Evolutionary conservation across 2,329 filamentous ascomycete genomes (phyloP).

Genomic region (Aspergillus novoparasiticus): DNA sequence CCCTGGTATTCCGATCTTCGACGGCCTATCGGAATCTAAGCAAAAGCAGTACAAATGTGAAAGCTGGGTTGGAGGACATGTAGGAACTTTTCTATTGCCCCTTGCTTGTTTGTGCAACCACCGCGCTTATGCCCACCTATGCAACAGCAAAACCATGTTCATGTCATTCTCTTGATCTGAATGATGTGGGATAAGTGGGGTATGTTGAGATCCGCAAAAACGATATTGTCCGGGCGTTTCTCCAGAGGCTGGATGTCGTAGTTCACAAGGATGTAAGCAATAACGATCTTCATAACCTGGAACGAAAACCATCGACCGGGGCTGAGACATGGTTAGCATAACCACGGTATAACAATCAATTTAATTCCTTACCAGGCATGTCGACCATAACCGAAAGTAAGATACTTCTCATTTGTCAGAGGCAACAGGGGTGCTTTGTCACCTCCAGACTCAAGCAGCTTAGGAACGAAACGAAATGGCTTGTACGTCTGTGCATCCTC

Average conservation of each 20-base stretch:
- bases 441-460: background rate
- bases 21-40: background rate
- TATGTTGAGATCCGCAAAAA: background rate
- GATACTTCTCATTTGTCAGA: background rate
- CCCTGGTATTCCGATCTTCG: background rate
- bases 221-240: background rate
- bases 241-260: background rate
- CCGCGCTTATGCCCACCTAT: background rate
- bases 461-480: background rate
- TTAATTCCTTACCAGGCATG: background rate
- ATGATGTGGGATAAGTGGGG: background rate
- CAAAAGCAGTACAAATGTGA: accelerated
- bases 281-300: background rate
- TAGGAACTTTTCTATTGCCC: background rate
- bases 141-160: background rate
- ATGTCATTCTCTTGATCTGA: background rate
- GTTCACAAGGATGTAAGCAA: background rate
- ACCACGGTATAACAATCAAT: background rate
- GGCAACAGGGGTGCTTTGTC: background rate
- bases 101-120: background rate
- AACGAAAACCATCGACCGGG: background rate
- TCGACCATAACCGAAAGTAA: background rate
- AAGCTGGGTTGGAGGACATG: background rate
- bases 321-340: background rate
- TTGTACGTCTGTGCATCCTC: background rate